Evolutionary conservation across 108 stramenopile genomes (phyloP), one percentile per base, ranked within the genome.

Genomic region (Hondaea fermentalgiana): DNA sequence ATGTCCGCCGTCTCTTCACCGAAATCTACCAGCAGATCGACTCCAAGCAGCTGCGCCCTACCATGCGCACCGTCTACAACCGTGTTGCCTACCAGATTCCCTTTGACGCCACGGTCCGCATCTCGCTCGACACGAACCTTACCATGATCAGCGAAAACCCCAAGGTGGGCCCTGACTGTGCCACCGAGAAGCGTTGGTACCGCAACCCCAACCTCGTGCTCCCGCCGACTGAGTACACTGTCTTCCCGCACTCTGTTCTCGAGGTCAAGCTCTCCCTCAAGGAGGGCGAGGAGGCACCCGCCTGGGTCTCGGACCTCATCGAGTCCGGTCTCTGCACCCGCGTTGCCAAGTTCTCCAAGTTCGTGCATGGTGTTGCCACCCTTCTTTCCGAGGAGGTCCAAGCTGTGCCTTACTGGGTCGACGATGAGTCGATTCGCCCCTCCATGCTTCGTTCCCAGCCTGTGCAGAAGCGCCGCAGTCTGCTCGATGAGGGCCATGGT

Each of bases 21-120:
- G 97, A 97, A 93, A 94, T 97, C 72, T 93, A 94, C 69, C 96
- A 97, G 90, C 96, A 95, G 6, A 96, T 97, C 64, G 94, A 94
- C 58, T 91, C 92, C 87, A 98, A 99, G 93, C 96, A 97, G 88
- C 93, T 98, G 8, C 96, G 97, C 0, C 98, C 98, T 10, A 99
- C 97, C 19, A 95, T 97, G 91, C 93, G 98, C 16, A 97, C 97
- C 5, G 97, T 97, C 87, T 99, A 96, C 94, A 97, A 97, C 96
- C 93, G 98, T 19, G 97, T 97, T 5, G 98, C 98, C 12, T 99
- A 98, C 87, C 98, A 99, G 92, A 97, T 98, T 51, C 97, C 97
- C 4, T 97, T 97, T 76, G 97, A 97, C 91, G 97, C 97, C 44
- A 97, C 97, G 5, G 98, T 99, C 5, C 94, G 98, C n/a, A 93